Base-by-base conservation (phyloP, 1,284 basidiomycete species). In the Ceratobasidium sp. region DNA sequence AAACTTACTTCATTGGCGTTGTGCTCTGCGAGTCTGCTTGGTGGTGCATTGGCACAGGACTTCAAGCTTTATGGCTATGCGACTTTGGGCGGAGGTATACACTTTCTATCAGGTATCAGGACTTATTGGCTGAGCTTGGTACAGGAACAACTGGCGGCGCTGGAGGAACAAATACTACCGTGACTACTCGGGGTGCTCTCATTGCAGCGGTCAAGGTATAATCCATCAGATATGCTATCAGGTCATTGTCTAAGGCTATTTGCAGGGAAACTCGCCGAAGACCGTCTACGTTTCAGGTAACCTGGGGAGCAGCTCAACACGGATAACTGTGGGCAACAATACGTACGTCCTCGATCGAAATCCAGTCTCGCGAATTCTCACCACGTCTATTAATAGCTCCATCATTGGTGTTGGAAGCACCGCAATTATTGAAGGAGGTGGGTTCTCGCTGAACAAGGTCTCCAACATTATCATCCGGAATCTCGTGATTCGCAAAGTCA, bases 241-340 rank as follows among this genome's bases (percentile, higher is more conserved):
- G n/a, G 8, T 6, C 15, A n/a, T 6, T 47, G 29, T 5, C n/a
- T n/a, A n/a, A n/a, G 3, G 13, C 31, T 38, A 3, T 42, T 4
- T 2, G 1, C 31, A 64, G 22, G 82, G 83, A 17, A 74, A 74
- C 72, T 76, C 77, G 20, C 79, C 81, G 68, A 84, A 83, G 74
- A 79, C 83, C 60, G 82, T 84, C 68, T 78, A 83, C 68, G 79
- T 84, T 68, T 64, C 60, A 38, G 60, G 60, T 8, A 64, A 27
- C 27, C 49, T 64, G 43, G 60, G 29, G 3, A 52, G 45, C 20
- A 64, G 60, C 34, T 25, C 60, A 38, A 64, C 47, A 7, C 60
- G 60, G 3, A 64, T 64, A 10, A 17, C 47, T 35, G 29, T 35
- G 1, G 60, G 60, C 1, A 64, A 64, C 32, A 64, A 64, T 25